Evolutionary conservation across 495 filamentous ascomycete species (phyloP).

Genomic region (Choiromyces venosus): DNA sequence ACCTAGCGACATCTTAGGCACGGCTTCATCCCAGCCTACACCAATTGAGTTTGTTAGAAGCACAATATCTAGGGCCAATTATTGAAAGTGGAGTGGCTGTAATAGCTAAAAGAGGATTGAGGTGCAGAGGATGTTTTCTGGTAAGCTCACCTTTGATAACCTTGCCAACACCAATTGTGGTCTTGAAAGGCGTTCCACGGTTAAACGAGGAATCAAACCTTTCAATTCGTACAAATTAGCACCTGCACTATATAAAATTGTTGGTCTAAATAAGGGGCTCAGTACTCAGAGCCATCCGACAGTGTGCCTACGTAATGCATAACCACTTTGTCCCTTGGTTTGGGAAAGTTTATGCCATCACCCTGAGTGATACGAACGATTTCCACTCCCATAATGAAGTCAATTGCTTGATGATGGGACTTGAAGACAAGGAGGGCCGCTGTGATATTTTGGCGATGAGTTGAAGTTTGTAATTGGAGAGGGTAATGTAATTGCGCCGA

Average conservation of each 20-base stretch:
- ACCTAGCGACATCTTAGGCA: conserved; percentile 58
- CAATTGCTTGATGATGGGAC: conserved; percentile 13
- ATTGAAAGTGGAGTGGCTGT: not conserved
- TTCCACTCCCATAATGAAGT: conserved; percentile 52
- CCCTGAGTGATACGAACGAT: conserved; percentile 48
- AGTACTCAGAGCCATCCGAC: conserved; percentile 43
- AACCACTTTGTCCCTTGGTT: conserved; percentile 51
- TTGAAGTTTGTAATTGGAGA: conserved; percentile 13
- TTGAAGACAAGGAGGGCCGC: not conserved
- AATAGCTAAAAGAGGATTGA: not conserved
- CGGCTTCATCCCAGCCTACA: conserved; percentile 64
- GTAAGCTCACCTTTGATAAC: conserved; percentile 56
- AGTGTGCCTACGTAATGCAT: conserved; percentile 64
- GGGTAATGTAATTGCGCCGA: conserved; percentile 11
- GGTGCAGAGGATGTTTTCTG: not conserved
- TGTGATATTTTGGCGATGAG: not conserved
- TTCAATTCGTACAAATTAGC: not conserved
- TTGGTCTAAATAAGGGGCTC: not conserved
- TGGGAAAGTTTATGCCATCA: conserved; percentile 51
- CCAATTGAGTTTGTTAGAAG: not conserved
- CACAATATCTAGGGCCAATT: not conserved
- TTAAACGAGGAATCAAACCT: conserved; percentile 64
- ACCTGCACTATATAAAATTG: conserved; percentile 9
- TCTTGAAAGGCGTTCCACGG: conserved; percentile 50
- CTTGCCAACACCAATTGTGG: conserved; percentile 56